Evolutionary conservation across 352 stramenopile species (phyloP), one percentile per base, ranked within the genome.

Genomic region (Hyaloperonospora arabidopsidis): DNA sequence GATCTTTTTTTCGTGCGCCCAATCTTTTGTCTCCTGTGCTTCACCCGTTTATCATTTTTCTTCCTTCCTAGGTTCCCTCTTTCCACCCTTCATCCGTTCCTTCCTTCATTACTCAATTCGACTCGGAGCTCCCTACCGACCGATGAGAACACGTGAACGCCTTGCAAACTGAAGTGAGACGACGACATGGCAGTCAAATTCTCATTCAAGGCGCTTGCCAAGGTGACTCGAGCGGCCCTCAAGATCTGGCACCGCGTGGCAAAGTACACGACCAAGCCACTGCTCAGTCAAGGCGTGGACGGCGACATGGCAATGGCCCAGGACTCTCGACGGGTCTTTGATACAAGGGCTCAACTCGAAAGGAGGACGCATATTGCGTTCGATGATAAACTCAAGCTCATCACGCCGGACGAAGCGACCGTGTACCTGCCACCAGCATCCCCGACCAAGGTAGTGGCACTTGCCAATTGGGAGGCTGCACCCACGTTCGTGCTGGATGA

Each of bases 401-500:
- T 71, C 17, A 41, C 51, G 15, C 28, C 54, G 3, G 59, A 62
- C 19, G 58, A 49, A 22, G 35, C 43, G 15, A 40, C 35, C 1
- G 28, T 63, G 8, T 60, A 60, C 44, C 32, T 36, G 2, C 39
- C 46, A 6, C 45, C 55, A 7, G 49, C 36, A 22, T 52, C 59
- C 38, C 34, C 15, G 25, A 45, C 58, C 43, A 54, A 60, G 34
- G 50, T 63, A 32, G 46, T 68, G 19, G 52, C 63, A 15, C 59
- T 72, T 15, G 59, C 54, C 15, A 61, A 72, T 48, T 68, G 55
- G 54, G 63, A 72, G 41, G 44, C 34, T 17, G 63, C 63, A 25
- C 50, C 59, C 1, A 56, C 47, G 10, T 65, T 70, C 35, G 44
- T 58, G 21, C 54, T 71, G 1, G 59, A 67, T 19, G 54, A 68